phyloP scores from a whole-genome alignment of 257 asterid genomes.

The Fraxinus cuspidata region DNA sequence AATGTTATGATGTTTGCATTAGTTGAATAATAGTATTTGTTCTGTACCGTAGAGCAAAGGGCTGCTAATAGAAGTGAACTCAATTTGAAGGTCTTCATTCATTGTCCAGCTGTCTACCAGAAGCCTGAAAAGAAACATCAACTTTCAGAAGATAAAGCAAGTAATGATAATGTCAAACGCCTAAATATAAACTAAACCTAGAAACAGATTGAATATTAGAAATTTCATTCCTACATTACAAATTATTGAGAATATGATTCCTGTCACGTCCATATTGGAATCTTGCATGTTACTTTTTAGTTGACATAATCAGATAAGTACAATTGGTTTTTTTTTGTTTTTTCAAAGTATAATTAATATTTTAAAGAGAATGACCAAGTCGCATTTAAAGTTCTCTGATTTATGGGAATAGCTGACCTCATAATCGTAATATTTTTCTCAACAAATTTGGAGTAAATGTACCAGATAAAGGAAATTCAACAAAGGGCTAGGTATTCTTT shows the following conservation, averaged over 20 bases:
- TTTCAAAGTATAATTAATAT: background rate
- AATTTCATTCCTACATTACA: background rate
- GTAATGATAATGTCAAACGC: background rate
- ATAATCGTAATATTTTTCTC: background rate
- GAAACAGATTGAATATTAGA: background rate
- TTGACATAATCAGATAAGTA: background rate
- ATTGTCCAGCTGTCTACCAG: background rate
- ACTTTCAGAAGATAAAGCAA: background rate
- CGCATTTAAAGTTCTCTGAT: background rate
- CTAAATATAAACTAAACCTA: background rate
- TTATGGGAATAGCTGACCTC: background rate
- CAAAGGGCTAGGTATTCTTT: background rate
- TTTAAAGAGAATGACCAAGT: background rate
- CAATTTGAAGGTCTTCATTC: constrained; percentile 19
- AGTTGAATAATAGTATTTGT: constrained; percentile 31
- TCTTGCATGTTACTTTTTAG: background rate
- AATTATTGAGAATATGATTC: background rate
- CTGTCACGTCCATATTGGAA: background rate
- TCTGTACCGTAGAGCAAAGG: constrained; percentile 9
- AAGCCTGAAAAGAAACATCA: background rate
- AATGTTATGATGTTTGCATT: constrained; percentile 44
- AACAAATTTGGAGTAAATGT: background rate
- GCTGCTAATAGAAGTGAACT: background rate
- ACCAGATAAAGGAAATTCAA: background rate
- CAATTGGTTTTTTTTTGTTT: background rate